Conservation (phyloP, 1,284 basidiomycete species). For the Boletus smithii region DNA sequence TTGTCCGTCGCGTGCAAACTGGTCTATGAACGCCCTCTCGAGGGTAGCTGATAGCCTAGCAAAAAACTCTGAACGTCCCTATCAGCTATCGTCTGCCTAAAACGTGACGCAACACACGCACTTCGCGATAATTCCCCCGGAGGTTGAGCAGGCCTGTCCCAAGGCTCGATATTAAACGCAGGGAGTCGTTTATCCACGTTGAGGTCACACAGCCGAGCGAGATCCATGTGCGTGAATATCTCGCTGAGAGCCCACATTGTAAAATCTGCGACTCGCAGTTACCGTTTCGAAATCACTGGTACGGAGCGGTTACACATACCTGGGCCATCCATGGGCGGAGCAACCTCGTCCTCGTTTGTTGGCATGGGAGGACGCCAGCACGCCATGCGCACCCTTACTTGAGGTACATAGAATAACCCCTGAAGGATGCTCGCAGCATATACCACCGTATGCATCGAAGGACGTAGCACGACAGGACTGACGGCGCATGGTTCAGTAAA, state of each 20-base stretch:
- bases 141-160: slow-evolving; percentile 32
- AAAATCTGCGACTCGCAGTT: slow-evolving; percentile 31
- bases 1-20: slow-evolving; percentile 24
- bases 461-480: slow-evolving; percentile 65
- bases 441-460: slow-evolving; percentile 45
- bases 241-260: slow-evolving; percentile 56
- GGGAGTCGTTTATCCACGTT: slow-evolving; percentile 38
- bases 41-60: slow-evolving; percentile 34
- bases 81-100: slow-evolving; percentile 1
- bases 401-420: slow-evolving; percentile 62
- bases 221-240: slow-evolving; percentile 62
- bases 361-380: slow-evolving; percentile 41
- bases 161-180: slow-evolving; percentile 36
- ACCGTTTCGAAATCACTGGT: neutral
- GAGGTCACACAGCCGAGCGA: slow-evolving; percentile 41
- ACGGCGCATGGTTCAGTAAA: slow-evolving; percentile 5
- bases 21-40: slow-evolving; percentile 34
- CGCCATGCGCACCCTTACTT: slow-evolving; percentile 55
- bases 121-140: slow-evolving; percentile 42
- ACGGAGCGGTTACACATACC: slow-evolving; percentile 29
- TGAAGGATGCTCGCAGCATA: slow-evolving; percentile 65
- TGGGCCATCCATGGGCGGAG: slow-evolving; percentile 29
- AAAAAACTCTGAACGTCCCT: slow-evolving; percentile 36
- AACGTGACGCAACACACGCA: slow-evolving; percentile 16
- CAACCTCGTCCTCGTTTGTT: slow-evolving; percentile 21